These are phyloP conservation scores for Citeromyces siamensis DNA, from an alignment of 1,139 yeast genomes.

Conservation along the genomic window DNA sequence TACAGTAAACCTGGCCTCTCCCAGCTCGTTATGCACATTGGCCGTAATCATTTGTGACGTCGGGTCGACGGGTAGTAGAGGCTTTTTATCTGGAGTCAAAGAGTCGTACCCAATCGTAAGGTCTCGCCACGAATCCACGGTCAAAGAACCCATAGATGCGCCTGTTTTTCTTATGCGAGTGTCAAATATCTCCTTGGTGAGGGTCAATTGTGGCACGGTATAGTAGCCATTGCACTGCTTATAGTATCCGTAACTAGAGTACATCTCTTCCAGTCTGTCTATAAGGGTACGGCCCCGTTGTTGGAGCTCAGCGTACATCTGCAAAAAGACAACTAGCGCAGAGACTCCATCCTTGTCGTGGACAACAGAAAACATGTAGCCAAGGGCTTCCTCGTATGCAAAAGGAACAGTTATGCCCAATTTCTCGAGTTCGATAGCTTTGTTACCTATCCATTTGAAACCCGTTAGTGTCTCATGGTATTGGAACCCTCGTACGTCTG, in stretches of 20 bases:
- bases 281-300: constrained; percentile 24
- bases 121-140: constrained; percentile 65
- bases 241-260: constrained; percentile 60
- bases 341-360: constrained; percentile 92
- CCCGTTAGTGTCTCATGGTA: constrained; percentile 85
- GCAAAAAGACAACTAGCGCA: constrained; percentile 72
- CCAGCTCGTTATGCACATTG: constrained; percentile 15
- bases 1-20: constrained; percentile 59
- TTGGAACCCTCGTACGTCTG: constrained; percentile 44
- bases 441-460: constrained; percentile 95
- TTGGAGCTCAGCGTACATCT: constrained; percentile 43
- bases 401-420: constrained; percentile 68
- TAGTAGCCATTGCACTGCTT: constrained; percentile 86
- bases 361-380: constrained; percentile 80
- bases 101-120: constrained; percentile 77
- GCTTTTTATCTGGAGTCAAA: constrained; percentile 39
- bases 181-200: constrained; percentile 40
- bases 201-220: constrained; percentile 38
- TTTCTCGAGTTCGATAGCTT: constrained; percentile 58
- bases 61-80: constrained; percentile 59
- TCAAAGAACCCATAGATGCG: constrained; percentile 33
- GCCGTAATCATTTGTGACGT: constrained; percentile 78
- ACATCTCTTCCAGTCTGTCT: constrained; percentile 45
- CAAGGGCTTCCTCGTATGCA: constrained; percentile 93
- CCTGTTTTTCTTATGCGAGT: constrained; percentile 25